phyloP scores from a whole-genome alignment of 2,329 filamentous ascomycete species.

The Fusarium camptoceras region DNA sequence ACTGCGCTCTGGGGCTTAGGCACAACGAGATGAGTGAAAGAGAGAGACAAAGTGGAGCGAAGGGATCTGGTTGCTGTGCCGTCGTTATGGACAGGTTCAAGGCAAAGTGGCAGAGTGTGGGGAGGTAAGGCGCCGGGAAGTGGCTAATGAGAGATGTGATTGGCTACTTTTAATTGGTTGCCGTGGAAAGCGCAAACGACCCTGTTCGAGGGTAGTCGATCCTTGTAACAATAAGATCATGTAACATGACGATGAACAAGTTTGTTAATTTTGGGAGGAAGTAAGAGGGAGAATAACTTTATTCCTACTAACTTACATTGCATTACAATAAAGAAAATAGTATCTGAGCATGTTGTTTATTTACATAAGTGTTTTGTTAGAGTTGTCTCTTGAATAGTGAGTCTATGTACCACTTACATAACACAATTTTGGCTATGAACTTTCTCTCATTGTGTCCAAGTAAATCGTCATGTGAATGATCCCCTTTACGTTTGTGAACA shows the following conservation, averaged over 20 bases:
- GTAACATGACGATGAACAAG: not conserved
- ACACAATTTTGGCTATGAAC: not conserved
- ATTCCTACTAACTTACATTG: not conserved
- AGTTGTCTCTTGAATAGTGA: not conserved
- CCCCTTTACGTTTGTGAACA: not conserved
- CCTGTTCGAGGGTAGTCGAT: slow-evolving; percentile 14
- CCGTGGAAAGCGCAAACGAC: slow-evolving; percentile 22
- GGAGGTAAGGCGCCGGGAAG: slow-evolving; percentile 7
- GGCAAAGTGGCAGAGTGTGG: slow-evolving; percentile 14
- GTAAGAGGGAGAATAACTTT: not conserved
- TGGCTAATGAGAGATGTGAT: slow-evolving; percentile 23
- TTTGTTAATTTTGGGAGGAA: not conserved
- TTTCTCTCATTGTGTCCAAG: not conserved
- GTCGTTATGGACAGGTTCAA: slow-evolving; percentile 33
- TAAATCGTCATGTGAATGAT: not conserved
- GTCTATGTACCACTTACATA: not conserved
- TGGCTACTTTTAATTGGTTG: slow-evolving; percentile 30
- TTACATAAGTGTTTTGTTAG: not conserved
- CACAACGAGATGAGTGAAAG: slow-evolving; percentile 15
- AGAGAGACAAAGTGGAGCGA: slow-evolving; percentile 30
- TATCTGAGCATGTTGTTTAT: not conserved
- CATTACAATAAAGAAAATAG: not conserved
- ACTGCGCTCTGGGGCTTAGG: slow-evolving; percentile 22
- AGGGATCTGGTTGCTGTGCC: slow-evolving; percentile 44
- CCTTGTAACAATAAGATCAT: not conserved